These are phyloP conservation scores for Mortierella sp. DNA, from an alignment of 371 early-diverging fungal genomes.

Conservation along the genomic window DNA sequence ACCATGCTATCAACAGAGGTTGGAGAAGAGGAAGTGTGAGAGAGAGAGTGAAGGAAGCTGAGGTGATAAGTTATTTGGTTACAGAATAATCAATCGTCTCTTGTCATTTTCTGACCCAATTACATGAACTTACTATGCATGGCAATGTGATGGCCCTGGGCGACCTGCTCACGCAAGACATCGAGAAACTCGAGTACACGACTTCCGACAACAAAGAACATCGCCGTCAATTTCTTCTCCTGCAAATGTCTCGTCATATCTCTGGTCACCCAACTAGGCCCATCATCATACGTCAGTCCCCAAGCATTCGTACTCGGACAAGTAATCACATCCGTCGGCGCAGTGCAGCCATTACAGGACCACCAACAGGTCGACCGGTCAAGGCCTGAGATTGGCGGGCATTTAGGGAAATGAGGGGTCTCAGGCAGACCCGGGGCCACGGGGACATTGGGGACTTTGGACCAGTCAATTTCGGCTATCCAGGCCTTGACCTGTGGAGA, in stretches of 20 bases:
- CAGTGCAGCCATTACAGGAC: constrained; percentile 46
- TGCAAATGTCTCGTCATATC: constrained; percentile 64
- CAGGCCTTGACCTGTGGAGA: constrained; percentile 65
- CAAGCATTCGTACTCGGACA: constrained; percentile 49
- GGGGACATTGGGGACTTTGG: constrained; percentile 58
- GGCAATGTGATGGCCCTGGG: constrained; percentile 65
- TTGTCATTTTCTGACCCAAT: background rate
- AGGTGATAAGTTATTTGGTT: background rate
- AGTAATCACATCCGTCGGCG: constrained; percentile 49
- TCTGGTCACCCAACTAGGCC: constrained; percentile 61
- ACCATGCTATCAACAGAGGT: no score
- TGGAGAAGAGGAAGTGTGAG: constrained; percentile 58
- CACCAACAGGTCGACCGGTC: constrained; percentile 30
- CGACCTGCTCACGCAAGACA: constrained; percentile 44
- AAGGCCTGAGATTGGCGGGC: constrained; percentile 11
- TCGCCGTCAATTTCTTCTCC: constrained; percentile 69
- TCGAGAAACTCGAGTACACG: constrained; percentile 67
- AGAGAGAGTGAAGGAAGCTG: background rate
- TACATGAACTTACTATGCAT: constrained; percentile 64
- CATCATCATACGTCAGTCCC: constrained; percentile 72
- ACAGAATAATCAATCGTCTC: background rate
- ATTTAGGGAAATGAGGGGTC: constrained; percentile 36
- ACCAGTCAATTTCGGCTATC: constrained; percentile 60
- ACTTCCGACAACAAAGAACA: constrained; percentile 71
- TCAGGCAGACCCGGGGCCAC: constrained; percentile 36